A percentile compares a stretch with the other conserved stretches of the same genome.
These are phyloP conservation scores for Ophiocordyceps unilateralis DNA, from an alignment of 2,329 filamentous ascomycete genomes.

Conservation along the genomic window DNA sequence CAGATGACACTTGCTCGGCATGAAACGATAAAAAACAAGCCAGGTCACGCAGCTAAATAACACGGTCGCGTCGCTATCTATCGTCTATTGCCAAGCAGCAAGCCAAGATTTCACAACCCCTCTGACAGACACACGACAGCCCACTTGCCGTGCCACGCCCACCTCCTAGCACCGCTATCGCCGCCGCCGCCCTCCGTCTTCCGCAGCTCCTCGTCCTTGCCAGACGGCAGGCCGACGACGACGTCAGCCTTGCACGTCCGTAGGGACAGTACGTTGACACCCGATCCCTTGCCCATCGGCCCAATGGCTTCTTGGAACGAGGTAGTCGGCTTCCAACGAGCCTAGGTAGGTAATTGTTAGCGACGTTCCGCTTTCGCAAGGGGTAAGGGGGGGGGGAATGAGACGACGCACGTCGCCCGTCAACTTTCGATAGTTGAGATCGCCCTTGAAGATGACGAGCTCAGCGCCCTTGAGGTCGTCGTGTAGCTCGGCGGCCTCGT, in stretches of 20 bases:
- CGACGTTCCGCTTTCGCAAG: too few species aligned
- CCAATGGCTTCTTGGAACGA: constrained; percentile 74
- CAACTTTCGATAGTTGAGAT: constrained; percentile 90
- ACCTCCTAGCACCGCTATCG: constrained; percentile 55
- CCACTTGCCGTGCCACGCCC: constrained; percentile 95
- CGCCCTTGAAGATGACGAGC: constrained; percentile 91
- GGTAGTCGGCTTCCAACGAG: constrained; percentile 67
- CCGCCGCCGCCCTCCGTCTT: constrained; percentile 52
- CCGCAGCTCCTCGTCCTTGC: constrained; percentile 67
- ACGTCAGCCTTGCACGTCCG: constrained; percentile 95
- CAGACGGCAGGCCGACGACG: constrained; percentile 69
- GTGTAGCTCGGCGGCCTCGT: constrained; percentile 46
- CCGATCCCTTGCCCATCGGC: constrained; percentile 64
- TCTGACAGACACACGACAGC: constrained; percentile 54
- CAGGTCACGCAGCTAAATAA: too few species aligned
- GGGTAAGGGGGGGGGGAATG: background rate
- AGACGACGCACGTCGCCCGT: constrained; percentile 58
- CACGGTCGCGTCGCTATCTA: background rate
- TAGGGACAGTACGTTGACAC: constrained; percentile 69
- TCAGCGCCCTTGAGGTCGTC: constrained; percentile 70
- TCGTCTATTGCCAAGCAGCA: constrained; percentile 4
- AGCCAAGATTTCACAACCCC: constrained; percentile 8
- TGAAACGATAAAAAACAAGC: too few species aligned
- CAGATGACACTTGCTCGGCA: too few species aligned
- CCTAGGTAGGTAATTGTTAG: constrained; percentile 8